Base-by-base conservation (phyloP, 2,329 filamentous ascomycete genomes). In the Incumbomyces delicatus region DNA sequence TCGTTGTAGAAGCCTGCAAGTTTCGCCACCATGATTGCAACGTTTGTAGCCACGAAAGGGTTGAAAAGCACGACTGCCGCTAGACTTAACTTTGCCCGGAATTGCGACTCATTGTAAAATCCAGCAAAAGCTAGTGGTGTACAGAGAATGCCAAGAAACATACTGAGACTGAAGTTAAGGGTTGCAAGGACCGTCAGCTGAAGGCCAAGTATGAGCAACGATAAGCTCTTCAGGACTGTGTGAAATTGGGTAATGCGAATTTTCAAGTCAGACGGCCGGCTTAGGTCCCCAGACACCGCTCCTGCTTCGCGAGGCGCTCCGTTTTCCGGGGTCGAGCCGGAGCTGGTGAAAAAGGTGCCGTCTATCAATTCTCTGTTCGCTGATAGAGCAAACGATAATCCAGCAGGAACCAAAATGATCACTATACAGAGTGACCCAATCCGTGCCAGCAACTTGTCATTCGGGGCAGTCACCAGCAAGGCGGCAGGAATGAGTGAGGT, bases 181-280 rank as follows among this genome's bases (percentile, higher is more conserved):
- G 90, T 98, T 2, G 92, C 90, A 11, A 98, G 82, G 1, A 89
- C 84, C 11, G 89, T 89, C 53, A 98, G 80, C 58, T 87, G 89
- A 71, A 95, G 86, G 58, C 92, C 92, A 0, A 96, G 77, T 8
- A 94, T 73, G 11, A 98, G 79, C n/a, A 96, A 78, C 5, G 88
- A 94, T 70, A 96, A 88, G 48, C 84, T 92, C 62, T 94, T 89
- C 53, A 88, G 80, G 43, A 95, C 77, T 40, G 81, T 77, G 59
- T 83, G 81, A 60, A 46, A 41, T 22, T 46, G 44, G 6, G 18
- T 16, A n/a, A 38, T 37, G 18, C 42, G 42, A 37, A 22, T 38
- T 41, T 50, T 31, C 39, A 49, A 20, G 30, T 44, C 13, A 30
- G 44, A 18, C 37, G 48, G 35, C 50, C 51, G 44, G 11, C 36